phyloP scores from a whole-genome alignment of 352 stramenopile genomes.

The Thalassiosira livingstoniorum region DNA sequence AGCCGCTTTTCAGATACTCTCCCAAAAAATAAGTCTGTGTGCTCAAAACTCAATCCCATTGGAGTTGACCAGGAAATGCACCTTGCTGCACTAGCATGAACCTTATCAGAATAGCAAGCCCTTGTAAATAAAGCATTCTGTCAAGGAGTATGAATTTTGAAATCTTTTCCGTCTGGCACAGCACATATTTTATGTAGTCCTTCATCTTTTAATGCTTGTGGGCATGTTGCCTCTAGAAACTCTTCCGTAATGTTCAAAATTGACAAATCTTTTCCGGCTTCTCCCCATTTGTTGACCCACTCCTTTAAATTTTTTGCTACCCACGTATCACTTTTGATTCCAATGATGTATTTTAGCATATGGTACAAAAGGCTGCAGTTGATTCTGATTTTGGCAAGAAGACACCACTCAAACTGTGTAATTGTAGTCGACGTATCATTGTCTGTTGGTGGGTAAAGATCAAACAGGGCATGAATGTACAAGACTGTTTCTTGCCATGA shows the following conservation, averaged over 20 bases:
- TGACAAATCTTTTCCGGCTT: conserved; percentile 19
- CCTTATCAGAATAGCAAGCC: conserved; percentile 33
- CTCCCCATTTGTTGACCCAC: conserved; percentile 1
- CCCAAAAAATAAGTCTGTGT: too few species aligned
- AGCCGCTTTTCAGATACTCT: too few species aligned
- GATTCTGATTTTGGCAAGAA: conserved; percentile 17
- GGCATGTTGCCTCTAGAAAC: conserved; percentile 13
- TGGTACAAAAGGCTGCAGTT: background rate
- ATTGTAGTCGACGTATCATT: background rate
- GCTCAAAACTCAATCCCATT: too few species aligned
- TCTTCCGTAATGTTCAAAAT: conserved; percentile 19
- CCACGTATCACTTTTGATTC: background rate
- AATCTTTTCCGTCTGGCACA: conserved; percentile 30
- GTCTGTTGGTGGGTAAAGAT: conserved; percentile 8
- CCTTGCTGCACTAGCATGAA: too few species aligned
- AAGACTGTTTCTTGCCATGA: conserved; percentile 26
- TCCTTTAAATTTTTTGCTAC: background rate
- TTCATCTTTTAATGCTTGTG: conserved; percentile 31
- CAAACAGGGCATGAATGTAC: conserved; percentile 16
- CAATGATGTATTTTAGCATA: background rate
- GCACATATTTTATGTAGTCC: conserved; percentile 9
- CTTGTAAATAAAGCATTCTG: conserved; percentile 21
- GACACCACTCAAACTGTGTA: conserved; percentile 11
- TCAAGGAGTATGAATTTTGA: conserved; percentile 16
- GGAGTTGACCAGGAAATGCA: too few species aligned